These are phyloP conservation scores for Kuraishia borneana DNA, from an alignment of 805 yeast species.

Conservation along the genomic window DNA sequence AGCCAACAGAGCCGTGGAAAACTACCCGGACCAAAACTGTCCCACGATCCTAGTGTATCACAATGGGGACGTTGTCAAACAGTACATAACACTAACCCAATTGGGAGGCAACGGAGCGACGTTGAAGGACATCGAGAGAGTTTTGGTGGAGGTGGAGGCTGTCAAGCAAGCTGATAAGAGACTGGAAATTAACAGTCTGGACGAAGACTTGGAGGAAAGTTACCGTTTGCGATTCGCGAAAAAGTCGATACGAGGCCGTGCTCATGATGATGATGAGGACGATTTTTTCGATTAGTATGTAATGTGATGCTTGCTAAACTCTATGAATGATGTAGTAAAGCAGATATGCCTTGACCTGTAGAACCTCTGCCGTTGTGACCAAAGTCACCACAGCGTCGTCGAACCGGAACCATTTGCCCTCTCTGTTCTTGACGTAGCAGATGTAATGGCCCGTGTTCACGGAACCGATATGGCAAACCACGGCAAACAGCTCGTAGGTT, in stretches of 20 bases:
- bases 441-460: slow-evolving; percentile 95
- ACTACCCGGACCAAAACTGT: slow-evolving; percentile 81
- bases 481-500: slow-evolving; percentile 77
- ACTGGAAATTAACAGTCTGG: slow-evolving; percentile 47
- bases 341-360: slow-evolving; percentile 67
- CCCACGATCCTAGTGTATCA: slow-evolving; percentile 84
- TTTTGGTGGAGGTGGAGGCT: slow-evolving; percentile 58
- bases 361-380: slow-evolving; percentile 54
- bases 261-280: slow-evolving; percentile 29
- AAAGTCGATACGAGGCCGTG: slow-evolving; percentile 36
- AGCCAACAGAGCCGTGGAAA: slow-evolving; percentile 85
- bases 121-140: slow-evolving; percentile 57
- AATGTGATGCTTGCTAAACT: slow-evolving; percentile 8
- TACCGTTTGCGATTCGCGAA: slow-evolving; percentile 43
- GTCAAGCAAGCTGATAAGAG: slow-evolving; percentile 60
- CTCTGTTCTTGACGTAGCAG: slow-evolving; percentile 60
- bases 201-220: slow-evolving; percentile 44
- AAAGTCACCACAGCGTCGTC: slow-evolving; percentile 79
- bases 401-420: slow-evolving; percentile 79
- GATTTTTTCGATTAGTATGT: slow-evolving; percentile 33
- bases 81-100: slow-evolving; percentile 67
- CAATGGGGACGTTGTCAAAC: slow-evolving; percentile 69
- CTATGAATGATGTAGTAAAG: slow-evolving; percentile 54
- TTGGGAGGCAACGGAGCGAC: slow-evolving; percentile 78
- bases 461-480: slow-evolving; percentile 83